Base-by-base conservation (phyloP, 2,329 filamentous ascomycete genomes). In the Alternaria arbusti region DNA sequence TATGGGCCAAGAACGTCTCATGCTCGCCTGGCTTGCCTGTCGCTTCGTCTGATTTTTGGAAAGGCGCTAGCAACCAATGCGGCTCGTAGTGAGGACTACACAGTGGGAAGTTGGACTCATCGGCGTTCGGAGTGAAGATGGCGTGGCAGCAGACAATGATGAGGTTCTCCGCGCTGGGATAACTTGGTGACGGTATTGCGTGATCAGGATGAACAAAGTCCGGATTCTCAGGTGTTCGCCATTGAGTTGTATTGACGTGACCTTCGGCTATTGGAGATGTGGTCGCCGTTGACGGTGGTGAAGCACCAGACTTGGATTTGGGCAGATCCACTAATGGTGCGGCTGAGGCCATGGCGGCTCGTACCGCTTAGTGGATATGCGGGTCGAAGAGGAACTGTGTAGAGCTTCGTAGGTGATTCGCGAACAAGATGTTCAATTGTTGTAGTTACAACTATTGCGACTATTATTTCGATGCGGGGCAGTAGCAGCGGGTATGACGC, bases 121-220 rank as follows among this genome's bases (percentile, higher is more conserved):
- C 67, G 9, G 69, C 70, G 61, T 76, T 72, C 11, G 78, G 76
- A 15, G 75, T 67, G 85, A 91, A 96, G 61, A 95, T 92, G 26
- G 89, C 91, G 80, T 97, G 93, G 77, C 93, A 94, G 82, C 93
- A 96, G 54, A 96, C 90, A 51, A 96, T 82, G 55, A 96, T 87
- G 11, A 96, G 85, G 67, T 92, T 73, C 13, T 78, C 74, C 17
- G 73, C 66, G 4, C 67, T 67, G 3, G 65, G 60, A 62, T 77
- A 78, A 46, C 65, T 75, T 26, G 59, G 68, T 8, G 67, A 65
- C 11, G 74, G 73, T 20, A 74, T 69, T 20, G 70, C 71, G 62
- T 78, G 76, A 36, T 73, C 68, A 22, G 76, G 76, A 49, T 76
- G 73, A 15, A 61, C 56, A 45, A 76, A 79, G 56, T 71, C 56